phyloP scores from a whole-genome alignment of 1,139 yeast genomes.

The Kodamaea sp. region DNA sequence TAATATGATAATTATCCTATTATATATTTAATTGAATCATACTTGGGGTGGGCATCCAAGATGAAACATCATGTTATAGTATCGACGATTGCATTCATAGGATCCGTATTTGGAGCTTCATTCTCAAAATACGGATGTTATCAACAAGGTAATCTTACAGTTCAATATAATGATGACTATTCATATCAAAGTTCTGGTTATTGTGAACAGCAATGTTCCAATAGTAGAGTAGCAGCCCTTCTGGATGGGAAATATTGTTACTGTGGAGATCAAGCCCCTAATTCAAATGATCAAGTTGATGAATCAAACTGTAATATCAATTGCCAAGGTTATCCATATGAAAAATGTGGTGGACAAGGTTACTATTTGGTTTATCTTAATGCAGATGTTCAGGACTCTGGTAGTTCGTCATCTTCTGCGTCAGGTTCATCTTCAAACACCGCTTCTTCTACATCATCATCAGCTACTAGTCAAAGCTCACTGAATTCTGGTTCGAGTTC shows the following conservation, averaged over 20 bases:
- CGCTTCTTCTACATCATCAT: conserved; percentile 11
- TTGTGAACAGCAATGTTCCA: conserved; percentile 47
- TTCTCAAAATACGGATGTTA: conserved; percentile 38
- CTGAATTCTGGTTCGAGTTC: conserved; percentile 7
- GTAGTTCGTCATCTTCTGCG: conserved; percentile 12
- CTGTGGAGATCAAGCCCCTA: conserved; percentile 52
- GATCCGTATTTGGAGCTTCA: conserved; percentile 13
- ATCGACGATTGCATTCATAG: conserved; percentile 4
- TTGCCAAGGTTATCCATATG: conserved; percentile 57
- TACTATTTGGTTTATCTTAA: conserved; percentile 49
- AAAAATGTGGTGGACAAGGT: conserved; percentile 60
- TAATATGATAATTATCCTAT: too few species aligned
- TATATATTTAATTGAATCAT: too few species aligned
- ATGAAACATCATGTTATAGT: background rate
- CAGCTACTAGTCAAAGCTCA: conserved; percentile 14
- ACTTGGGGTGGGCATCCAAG: too few species aligned
- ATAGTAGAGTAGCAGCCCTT: conserved; percentile 50
- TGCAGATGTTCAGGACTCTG: conserved; percentile 24
- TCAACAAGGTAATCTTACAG: conserved; percentile 21
- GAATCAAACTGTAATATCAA: conserved; percentile 41
- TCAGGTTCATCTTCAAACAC: conserved; percentile 14
- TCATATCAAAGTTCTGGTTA: conserved; percentile 50
- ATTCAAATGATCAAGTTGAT: conserved; percentile 25
- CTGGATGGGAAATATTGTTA: conserved; percentile 53
- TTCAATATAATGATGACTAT: conserved; percentile 29